These are phyloP conservation scores for Plasmodium gallinaceum DNA, from an alignment of 169 alveolate genomes.

Conservation along the genomic window DNA sequence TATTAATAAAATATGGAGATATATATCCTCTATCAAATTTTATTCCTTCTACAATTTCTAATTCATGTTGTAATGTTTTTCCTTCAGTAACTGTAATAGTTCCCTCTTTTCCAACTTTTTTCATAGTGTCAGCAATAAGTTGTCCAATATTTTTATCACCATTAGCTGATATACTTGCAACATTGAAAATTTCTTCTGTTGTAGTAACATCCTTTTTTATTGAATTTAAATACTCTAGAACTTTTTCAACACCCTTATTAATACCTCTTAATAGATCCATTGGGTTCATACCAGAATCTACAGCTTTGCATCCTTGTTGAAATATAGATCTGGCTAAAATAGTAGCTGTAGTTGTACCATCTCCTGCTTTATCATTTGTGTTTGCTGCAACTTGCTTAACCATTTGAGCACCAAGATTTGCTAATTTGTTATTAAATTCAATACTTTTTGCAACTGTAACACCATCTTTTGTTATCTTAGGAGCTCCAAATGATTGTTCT, in stretches of 20 bases:
- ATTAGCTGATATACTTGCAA: conserved; percentile 99
- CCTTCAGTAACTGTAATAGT: conserved; percentile 98
- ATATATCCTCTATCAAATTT: conserved; percentile 98
- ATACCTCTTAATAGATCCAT: conserved; percentile 97
- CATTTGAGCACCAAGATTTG: conserved; percentile 98
- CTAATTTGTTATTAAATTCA: conserved; percentile 94
- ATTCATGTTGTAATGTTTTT: conserved; percentile 97
- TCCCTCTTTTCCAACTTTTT: conserved; percentile 98
- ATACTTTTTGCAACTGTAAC: conserved; percentile 99
- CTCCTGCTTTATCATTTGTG: conserved; percentile 99
- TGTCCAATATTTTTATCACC: conserved; percentile 97
- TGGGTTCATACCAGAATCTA: conserved; percentile 99
- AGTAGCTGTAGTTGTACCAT: conserved; percentile 99
- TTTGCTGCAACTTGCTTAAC: conserved; percentile 97
- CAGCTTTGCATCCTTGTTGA: conserved; percentile 98
- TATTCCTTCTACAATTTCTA: conserved; percentile 99
- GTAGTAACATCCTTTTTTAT: conserved; percentile 86
- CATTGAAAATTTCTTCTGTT: conserved; percentile 90
- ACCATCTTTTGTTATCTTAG: conserved; percentile 99
- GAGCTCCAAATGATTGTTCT: conserved; percentile 95
- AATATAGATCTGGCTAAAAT: conserved; percentile 98
- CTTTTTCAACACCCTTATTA: conserved; percentile 84
- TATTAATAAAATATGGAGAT: conserved; percentile 99
- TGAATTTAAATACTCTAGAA: conserved; percentile 82
- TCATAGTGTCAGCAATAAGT: conserved; percentile 97